Base-by-base conservation (phyloP, 2,329 filamentous ascomycete species). In the Aspergillus ochraceus region DNA sequence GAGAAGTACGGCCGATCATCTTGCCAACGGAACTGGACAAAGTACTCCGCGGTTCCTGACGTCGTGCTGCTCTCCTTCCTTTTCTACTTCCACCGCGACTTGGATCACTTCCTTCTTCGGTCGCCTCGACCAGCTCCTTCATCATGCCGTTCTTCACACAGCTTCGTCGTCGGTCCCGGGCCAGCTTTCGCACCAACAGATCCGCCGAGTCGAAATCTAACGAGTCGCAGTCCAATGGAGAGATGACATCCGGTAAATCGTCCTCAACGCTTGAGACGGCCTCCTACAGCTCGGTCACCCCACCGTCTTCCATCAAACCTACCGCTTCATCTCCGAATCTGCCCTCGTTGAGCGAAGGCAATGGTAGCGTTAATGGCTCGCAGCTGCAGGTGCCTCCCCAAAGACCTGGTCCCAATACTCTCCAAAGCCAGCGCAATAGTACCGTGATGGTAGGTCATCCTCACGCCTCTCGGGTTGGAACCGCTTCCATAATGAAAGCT, bases 131-230 rank as follows among this genome's bases (percentile, higher is more conserved):
- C 47, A 42, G 24, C 29, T 11, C 46, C 12, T 58, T 60, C 55
- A 60, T 53, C 55, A 82, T 82, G 80, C 74, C 88, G 49, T 91
- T 96, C 71, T 83, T 95, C 69, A 91, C 87, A 76, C 87, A 89
- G 71, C 78, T 96, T 58, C 89, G 91, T 68, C 86, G 91, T 68
- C 88, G 89, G 68, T 95, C 90, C 58, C 88, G 83, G 74, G 85
- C 88, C 61, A 92, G 88, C 80, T 89, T 92, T 77, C 86, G 84
- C 60, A 88, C 86, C 52, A 84, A 85, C 46, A 83, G 69, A 36
- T 70, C 72, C 39, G 67, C 69, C 55, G 67, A 66, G 30, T 63
- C 68, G 9, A 70, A 81, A 62, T 86, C 86, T 53, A 64, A 62
- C 32, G 65, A 66, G 52, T 64, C 64, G 17, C 67, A 68, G 42